phyloP scores from a whole-genome alignment of 495 filamentous ascomycete genomes.

The Neurospora sp. region DNA sequence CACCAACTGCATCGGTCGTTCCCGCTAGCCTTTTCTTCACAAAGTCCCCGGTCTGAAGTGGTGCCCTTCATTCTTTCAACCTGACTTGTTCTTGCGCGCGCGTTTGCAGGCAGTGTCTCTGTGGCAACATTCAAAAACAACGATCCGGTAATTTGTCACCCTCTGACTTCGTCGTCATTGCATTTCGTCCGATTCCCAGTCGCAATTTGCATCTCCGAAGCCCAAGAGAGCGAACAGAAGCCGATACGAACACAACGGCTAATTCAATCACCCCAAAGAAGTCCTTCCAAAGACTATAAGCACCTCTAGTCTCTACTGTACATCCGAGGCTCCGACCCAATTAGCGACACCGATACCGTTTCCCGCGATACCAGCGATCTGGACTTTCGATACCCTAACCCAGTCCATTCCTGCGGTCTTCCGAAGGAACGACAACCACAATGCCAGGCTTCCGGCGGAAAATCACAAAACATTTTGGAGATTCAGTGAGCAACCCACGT shows the following conservation, averaged over 20 bases:
- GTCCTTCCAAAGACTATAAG: neutral
- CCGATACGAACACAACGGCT: neutral
- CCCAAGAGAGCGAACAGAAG: neutral
- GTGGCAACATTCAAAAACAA: neutral
- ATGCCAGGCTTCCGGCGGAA: constrained; percentile 26
- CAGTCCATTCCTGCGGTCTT: neutral
- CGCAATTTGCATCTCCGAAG: neutral
- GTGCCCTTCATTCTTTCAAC: neutral
- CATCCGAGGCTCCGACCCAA: neutral
- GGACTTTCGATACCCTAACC: neutral
- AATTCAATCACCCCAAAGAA: neutral
- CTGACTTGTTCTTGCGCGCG: neutral
- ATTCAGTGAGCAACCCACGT: constrained; percentile 18
- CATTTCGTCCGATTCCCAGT: neutral
- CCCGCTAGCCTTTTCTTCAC: neutral
- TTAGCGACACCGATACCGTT: neutral
- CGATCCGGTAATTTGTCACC: neutral
- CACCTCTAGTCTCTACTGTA: neutral
- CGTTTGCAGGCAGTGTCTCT: neutral
- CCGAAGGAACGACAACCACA: neutral
- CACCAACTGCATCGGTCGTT: neutral
- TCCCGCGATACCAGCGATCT: neutral
- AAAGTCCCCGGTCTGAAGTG: neutral
- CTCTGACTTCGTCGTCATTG: neutral
- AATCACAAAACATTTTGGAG: constrained; percentile 26